Evolutionary conservation across 257 asterid species (phyloP).

Genomic region (Penstemon eatonii): DNA sequence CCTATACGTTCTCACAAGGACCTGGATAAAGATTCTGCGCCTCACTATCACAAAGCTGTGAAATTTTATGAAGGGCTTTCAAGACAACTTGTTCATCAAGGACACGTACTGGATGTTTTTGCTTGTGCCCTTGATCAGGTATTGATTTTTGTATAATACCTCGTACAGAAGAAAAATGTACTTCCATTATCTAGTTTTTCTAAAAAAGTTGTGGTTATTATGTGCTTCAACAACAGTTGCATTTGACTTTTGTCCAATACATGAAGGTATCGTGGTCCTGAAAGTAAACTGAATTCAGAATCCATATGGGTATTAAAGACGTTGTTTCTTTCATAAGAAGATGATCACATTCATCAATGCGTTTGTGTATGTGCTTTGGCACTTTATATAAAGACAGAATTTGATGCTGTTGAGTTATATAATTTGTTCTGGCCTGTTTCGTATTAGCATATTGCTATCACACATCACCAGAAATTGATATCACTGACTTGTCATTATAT

Average conservation of each 20-base stretch:
- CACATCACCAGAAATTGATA: no score
- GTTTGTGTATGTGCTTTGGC: not conserved
- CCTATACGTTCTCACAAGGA: slow-evolving; percentile 97
- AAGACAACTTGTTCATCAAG: slow-evolving; percentile 95
- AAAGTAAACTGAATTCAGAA: slow-evolving; percentile 7
- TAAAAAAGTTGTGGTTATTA: slow-evolving; percentile 2
- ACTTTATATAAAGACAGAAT: no score
- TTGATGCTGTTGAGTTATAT: no score
- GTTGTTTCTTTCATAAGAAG: not conserved
- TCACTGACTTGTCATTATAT: no score
- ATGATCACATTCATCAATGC: not conserved
- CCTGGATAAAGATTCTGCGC: slow-evolving; percentile 96
- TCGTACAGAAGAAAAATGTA: slow-evolving; percentile 3
- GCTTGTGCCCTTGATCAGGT: slow-evolving; percentile 99
- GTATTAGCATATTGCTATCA: no score
- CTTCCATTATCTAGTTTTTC: slow-evolving; percentile 14
- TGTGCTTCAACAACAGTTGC: not conserved
- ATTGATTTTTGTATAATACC: slow-evolving; percentile 17
- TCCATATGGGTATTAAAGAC: not conserved
- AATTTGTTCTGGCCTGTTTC: no score
- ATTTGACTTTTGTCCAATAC: not conserved
- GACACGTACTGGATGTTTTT: slow-evolving; percentile 91
- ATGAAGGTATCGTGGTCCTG: not conserved
- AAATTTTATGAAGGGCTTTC: slow-evolving; percentile 85
- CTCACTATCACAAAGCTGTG: slow-evolving; percentile 82